Base-by-base conservation (phyloP, 306 rosid species). In the Styphnolobium japonicum region DNA sequence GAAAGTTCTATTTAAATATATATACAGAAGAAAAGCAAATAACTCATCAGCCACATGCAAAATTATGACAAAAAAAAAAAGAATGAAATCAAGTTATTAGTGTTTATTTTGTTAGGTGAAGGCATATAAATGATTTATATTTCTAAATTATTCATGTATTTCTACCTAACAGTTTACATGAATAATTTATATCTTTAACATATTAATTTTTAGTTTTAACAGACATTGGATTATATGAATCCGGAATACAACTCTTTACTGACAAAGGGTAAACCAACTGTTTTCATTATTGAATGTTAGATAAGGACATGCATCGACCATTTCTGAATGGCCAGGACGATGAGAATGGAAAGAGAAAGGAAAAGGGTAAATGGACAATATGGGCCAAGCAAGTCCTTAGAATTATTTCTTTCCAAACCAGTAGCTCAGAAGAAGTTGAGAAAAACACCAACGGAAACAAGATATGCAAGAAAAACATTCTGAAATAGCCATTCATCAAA, bases 281-380 rank as follows among this genome's bases (percentile, higher is more conserved):
- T 14, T 78, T 19, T 57, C 37, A 69, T 43, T 78, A 33, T 45
- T 62, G 25, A 60, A 56, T 14, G 19, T 10, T 68, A 45, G 77
- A 75, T 6, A 73, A 69, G 25, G 70, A 75, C 85, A 58, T 11
- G 58, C 48, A 33, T 76, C 18, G 10, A 16, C 67, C 71, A 45
- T 27, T 76, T 75, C 49, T 58, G 60, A 53, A 12, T 11, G n/a
- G 10, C 43, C 45, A 19, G 61, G 36, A 74, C 25, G 63, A 67
- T 27, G 29, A 9, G 27, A 37, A 60, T 40, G 34, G 48, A 49
- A 48, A 18, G 36, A 19, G 66, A 65, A 34, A 19, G 52, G 31
- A 46, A 61, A 48, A 69, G 6, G 77, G 3, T 3, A 52, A 52
- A 18, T n/a, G 27, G 53, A 71, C 43, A 27, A 34, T 16, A 21